A percentile compares a stretch with the other conserved stretches of the same genome.
Evolutionary conservation across 148 eudicot species (phyloP).

Genomic region (Linanthus parryae): DNA sequence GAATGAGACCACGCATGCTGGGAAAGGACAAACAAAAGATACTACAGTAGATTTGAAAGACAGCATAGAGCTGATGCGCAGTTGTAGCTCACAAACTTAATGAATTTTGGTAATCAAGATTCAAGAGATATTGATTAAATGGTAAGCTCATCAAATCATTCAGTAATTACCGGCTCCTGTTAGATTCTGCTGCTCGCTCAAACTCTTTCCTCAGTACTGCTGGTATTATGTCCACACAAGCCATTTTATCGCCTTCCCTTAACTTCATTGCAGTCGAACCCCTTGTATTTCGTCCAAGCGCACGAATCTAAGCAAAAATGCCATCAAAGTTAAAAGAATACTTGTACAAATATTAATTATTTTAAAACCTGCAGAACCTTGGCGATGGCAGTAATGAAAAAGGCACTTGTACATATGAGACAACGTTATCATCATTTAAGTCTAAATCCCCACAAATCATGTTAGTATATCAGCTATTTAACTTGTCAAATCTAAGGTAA

Average conservation of each 20-base stretch:
- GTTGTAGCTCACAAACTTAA: neutral
- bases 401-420: too few species aligned
- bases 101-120: neutral
- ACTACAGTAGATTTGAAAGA: too few species aligned
- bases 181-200: conserved; percentile 32
- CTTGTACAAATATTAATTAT: too few species aligned
- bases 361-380: too few species aligned
- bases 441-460: too few species aligned
- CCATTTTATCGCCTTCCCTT: conserved; percentile 72
- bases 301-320: conserved; percentile 55
- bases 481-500: too few species aligned
- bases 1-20: too few species aligned
- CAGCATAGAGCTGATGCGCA: neutral
- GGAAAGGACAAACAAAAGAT: too few species aligned
- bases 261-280: conserved; percentile 89
- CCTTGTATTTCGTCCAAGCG: conserved; percentile 81
- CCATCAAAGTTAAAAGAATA: conserved; percentile 1
- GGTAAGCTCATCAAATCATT: neutral
- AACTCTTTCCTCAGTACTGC: conserved; percentile 44
- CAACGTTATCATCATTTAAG: too few species aligned
- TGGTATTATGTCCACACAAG: conserved; percentile 89
- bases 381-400: too few species aligned
- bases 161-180: conserved; percentile 46
- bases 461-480: too few species aligned
- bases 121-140: too few species aligned